phyloP scores from a whole-genome alignment of 495 filamentous ascomycete genomes.

The Daldinia grandis region DNA sequence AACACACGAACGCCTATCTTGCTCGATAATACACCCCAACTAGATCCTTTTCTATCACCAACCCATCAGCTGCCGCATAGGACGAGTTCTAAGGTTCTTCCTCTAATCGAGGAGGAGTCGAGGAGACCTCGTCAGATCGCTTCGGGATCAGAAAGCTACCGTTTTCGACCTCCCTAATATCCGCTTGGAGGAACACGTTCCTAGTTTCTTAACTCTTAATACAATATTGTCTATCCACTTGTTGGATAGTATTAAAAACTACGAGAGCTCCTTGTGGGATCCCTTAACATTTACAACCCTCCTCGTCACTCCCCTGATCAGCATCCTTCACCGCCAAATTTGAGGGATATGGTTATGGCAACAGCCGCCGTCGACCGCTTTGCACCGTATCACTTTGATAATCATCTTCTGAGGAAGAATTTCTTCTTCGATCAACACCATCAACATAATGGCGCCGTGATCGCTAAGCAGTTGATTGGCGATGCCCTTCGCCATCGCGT shows the following conservation, averaged over 20 bases:
- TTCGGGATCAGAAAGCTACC: conserved; percentile 77
- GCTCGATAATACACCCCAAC: conserved; percentile 64
- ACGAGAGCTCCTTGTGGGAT: conserved; percentile 26
- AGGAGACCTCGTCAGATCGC: conserved; percentile 85
- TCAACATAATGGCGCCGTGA: conserved; percentile 48
- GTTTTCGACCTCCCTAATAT: conserved; percentile 90
- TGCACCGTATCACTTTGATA: conserved; percentile 51
- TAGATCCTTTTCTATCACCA: conserved; percentile 64
- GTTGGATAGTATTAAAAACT: conserved; percentile 30
- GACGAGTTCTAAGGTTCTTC: conserved; percentile 94
- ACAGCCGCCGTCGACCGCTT: conserved; percentile 58
- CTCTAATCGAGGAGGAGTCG: conserved; percentile 94
- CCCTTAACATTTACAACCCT: conserved; percentile 19
- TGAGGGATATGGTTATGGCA: conserved; percentile 64
- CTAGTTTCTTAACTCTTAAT: conserved; percentile 22
- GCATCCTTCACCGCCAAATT: conserved; percentile 34
- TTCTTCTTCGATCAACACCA: conserved; percentile 47
- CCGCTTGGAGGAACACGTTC: conserved; percentile 44
- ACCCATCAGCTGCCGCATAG: conserved; percentile 97
- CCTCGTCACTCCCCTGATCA: conserved; percentile 12
- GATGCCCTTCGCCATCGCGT: conserved; percentile 83
- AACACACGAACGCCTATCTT: conserved; percentile 54
- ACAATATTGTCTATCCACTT: conserved; percentile 31
- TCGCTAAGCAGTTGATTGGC: conserved; percentile 70
- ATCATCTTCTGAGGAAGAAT: conserved; percentile 57